Evolutionary conservation across 768 basidiomycete species (phyloP), one percentile per base, ranked within the genome.

Genomic region (Austroboletus eburneus): DNA sequence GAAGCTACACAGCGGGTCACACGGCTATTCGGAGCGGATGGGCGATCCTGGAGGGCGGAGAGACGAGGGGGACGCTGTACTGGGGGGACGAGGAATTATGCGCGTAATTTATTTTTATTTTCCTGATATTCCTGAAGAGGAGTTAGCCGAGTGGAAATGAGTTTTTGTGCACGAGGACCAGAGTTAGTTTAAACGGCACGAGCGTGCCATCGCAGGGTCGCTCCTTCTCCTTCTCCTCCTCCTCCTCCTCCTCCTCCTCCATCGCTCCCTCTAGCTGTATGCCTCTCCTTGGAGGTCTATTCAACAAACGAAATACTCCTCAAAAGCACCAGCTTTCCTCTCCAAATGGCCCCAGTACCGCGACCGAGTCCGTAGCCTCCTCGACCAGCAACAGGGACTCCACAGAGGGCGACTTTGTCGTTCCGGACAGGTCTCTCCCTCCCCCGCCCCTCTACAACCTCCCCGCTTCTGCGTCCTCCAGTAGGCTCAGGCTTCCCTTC

Each of bases 401-500:
- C 10, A 29, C 55, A 56, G 73, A 75, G 16, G 49, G 53, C 16
- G 69, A 68, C 50, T 57, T 64, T 51, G 57, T 69, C 41, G 49
- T 57, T 24, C 51, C 63, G 6, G 57, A 61, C 52, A 62, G 52
- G 34, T 42, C 55, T 7, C 22, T 52, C 20, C 43, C 45, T 18
- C 30, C 42, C 0, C 38, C 47, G 2, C 43, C 47, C 33, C 24
- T 58, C 2, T 67, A 69, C 59, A 45, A 56, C 43, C 27, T 63
- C 0, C 49, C 62, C 22, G 37, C 62, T 0, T 50, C 54, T 0
- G 56, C 68, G 0, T 73, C 75, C 0, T 70, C 77, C 1, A 71
- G 70, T 55, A 78, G 69, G 54, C 63, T 75, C 42, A 72, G 57
- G 46, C 63, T 77, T 1, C 74, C 72, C 18, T 77, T 78, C 46